Percentiles rank a stretch among this genome's conserved stretches.
Conservation (phyloP, 169 alveolate species). For the Plasmodium ovale region DNA sequence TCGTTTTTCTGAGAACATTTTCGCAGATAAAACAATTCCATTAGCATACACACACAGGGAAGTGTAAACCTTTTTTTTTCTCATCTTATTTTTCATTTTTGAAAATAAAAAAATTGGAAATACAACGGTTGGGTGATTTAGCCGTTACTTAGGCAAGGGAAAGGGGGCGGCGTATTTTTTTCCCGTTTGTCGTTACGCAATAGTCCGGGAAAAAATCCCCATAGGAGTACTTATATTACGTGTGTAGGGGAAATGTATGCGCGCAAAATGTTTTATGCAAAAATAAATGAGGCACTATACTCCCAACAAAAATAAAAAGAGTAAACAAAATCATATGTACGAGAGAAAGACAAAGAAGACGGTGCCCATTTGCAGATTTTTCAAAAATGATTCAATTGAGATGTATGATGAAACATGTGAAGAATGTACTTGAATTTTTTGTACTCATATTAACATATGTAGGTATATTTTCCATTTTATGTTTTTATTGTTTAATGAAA, state of each 20-base stretch:
- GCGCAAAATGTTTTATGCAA: too few species aligned
- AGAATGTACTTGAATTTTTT: slow-evolving; percentile 6
- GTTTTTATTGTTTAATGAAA: slow-evolving; percentile 14
- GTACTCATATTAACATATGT: slow-evolving; percentile 14
- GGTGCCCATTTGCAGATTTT: background rate
- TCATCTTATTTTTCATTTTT: too few species aligned
- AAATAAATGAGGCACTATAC: too few species aligned
- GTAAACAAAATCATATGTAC: background rate
- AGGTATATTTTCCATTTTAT: slow-evolving; percentile 5
- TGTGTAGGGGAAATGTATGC: too few species aligned
- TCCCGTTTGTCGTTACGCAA: too few species aligned
- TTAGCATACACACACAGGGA: background rate
- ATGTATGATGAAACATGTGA: background rate
- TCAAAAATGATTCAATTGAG: background rate
- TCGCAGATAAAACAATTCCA: background rate
- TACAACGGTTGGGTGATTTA: too few species aligned
- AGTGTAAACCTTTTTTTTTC: too few species aligned
- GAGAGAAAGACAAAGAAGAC: background rate
- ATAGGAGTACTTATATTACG: too few species aligned
- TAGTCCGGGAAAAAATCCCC: too few species aligned
- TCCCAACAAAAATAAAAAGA: background rate
- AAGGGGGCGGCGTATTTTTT: too few species aligned
- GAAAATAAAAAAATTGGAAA: too few species aligned
- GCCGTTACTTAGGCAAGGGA: too few species aligned
- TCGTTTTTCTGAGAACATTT: background rate